Conservation (phyloP, 2,329 filamentous ascomycete genomes). For the Tolypocladium pustulatum region DNA sequence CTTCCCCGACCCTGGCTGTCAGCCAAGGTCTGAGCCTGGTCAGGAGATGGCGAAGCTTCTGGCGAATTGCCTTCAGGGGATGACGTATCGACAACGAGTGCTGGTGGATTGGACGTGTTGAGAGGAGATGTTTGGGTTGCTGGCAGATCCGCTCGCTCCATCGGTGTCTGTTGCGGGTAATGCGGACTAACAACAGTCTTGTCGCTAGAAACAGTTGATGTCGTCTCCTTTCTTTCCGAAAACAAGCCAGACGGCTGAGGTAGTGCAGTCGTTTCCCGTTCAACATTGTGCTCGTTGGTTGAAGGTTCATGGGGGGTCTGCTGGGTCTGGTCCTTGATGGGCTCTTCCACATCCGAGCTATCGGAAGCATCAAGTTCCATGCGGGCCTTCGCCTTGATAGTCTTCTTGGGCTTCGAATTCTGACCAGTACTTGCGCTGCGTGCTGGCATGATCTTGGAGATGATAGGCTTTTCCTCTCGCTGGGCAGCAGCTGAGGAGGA, state of each 20-base stretch:
- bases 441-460: conserved; percentile 9
- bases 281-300: conserved; percentile 7
- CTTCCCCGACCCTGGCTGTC: conserved; percentile 22
- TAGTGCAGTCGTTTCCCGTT: conserved; percentile 12
- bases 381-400: conserved; percentile 41
- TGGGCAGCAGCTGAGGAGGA: conserved; percentile 22
- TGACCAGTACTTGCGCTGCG: conserved; percentile 22
- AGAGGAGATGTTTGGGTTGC: conserved; percentile 9
- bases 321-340: conserved; percentile 16
- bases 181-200: conserved; percentile 15
- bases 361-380: conserved; percentile 64
- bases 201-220: conserved; percentile 20
- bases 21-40: conserved; percentile 39
- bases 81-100: conserved; percentile 59
- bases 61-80: conserved; percentile 59
- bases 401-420: conserved; percentile 43
- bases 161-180: conserved; percentile 3
- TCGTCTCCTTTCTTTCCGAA: conserved; percentile 28
- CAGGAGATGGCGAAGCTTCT: conserved; percentile 53
- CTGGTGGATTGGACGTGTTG: conserved; percentile 45
- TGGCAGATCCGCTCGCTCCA: conserved; percentile 10
- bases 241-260: conserved; percentile 28
- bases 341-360: conserved; percentile 39
- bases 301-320: conserved; percentile 8
- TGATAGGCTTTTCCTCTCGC: conserved; percentile 25